Conservation (phyloP, 139 green algal genomes). For the Zygnema circumcarinatum region DNA sequence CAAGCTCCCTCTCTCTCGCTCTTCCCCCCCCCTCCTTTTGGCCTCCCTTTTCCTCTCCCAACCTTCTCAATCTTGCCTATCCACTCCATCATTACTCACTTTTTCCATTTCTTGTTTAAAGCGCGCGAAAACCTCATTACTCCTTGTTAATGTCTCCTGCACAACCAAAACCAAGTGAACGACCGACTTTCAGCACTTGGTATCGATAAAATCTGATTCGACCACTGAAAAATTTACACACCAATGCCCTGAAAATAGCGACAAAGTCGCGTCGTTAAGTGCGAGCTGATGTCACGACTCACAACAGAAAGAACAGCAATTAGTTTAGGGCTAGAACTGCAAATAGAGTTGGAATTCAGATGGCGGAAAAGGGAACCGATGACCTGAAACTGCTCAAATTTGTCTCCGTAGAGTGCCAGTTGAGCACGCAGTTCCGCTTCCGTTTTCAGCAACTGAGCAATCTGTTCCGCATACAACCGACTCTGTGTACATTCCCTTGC, state of each 20-base stretch:
- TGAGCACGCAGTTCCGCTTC: slow-evolving; percentile 47
- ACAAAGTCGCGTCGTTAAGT: no score
- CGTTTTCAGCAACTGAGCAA: slow-evolving; percentile 34
- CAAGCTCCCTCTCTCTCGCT: background rate
- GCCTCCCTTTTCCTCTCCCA: background rate
- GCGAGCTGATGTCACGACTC: no score
- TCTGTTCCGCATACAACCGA: slow-evolving; percentile 33
- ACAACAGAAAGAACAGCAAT: background rate
- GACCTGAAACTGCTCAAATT: slow-evolving; percentile 62
- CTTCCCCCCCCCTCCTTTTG: background rate
- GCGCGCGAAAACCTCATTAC: slow-evolving; percentile 57
- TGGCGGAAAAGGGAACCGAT: background rate
- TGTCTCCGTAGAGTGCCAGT: slow-evolving; percentile 54
- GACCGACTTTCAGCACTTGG: background rate
- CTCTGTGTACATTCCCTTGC: background rate
- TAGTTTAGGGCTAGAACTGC: background rate
- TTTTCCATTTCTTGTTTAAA: slow-evolving; percentile 62
- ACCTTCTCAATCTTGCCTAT: no score
- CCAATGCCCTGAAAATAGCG: background rate
- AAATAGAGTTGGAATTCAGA: background rate
- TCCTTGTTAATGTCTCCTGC: slow-evolving; percentile 60
- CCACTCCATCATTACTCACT: no score
- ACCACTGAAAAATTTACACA: background rate
- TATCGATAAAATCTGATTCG: background rate
- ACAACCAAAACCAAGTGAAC: background rate